Percentiles rank a stretch among this genome's conserved stretches.
Evolutionary conservation across 73 alveolate species (phyloP).

Genomic region (Tetrahymena malaccensis): DNA sequence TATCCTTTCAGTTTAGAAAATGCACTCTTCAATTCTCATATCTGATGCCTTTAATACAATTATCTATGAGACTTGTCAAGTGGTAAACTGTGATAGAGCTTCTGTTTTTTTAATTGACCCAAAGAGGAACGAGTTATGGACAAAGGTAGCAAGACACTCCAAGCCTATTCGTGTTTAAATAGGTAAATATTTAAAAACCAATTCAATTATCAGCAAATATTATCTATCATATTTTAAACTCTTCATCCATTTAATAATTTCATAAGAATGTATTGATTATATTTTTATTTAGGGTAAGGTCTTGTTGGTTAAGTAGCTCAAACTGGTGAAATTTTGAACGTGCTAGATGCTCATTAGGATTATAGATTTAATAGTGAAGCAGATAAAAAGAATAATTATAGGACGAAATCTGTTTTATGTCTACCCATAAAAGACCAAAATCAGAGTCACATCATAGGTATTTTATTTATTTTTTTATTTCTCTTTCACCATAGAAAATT

Average conservation of each 20-base stretch:
- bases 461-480: neutral
- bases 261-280: too few species aligned
- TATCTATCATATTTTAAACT: too few species aligned
- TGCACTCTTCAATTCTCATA: neutral
- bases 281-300: neutral
- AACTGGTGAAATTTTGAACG: constrained; percentile 13
- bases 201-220: neutral
- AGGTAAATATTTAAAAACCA: neutral
- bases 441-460: constrained; percentile 2
- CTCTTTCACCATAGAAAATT: neutral
- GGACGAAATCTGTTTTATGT: constrained; percentile 32
- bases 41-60: constrained; percentile 27
- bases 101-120: constrained; percentile 52
- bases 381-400: constrained; percentile 14
- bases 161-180: constrained; percentile 40
- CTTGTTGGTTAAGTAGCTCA: constrained; percentile 33
- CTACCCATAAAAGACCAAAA: constrained; percentile 21
- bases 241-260: too few species aligned
- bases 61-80: constrained; percentile 21
- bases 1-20: neutral
- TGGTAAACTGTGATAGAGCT: constrained; percentile 34
- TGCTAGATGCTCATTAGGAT: constrained; percentile 41
- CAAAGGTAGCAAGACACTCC: constrained; percentile 59
- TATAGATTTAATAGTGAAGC: constrained; percentile 38
- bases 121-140: constrained; percentile 52